phyloP scores from a whole-genome alignment of 768 basidiomycete species.

The Mycena belliarum region DNA sequence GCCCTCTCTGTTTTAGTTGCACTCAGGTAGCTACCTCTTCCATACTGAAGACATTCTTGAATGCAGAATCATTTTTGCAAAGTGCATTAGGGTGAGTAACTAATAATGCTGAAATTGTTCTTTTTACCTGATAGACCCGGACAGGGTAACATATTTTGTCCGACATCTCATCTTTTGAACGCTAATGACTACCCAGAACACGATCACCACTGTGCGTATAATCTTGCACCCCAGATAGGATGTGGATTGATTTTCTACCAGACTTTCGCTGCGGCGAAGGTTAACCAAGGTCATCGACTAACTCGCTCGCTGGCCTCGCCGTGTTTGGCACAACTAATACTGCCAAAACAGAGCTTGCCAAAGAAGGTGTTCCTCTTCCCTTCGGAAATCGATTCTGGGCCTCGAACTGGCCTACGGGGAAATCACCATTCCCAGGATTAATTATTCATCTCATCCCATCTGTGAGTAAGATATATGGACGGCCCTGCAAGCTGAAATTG shows the following conservation, averaged over 20 bases:
- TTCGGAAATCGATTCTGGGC: conserved; percentile 63
- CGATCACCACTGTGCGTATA: conserved; percentile 28
- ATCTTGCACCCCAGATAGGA: too few relatives aligned
- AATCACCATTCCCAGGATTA: conserved; percentile 56
- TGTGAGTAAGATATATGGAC: conserved; percentile 25
- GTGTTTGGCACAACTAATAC: too few relatives aligned
- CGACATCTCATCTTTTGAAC: background rate
- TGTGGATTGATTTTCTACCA: conserved; percentile 17
- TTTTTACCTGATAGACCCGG: background rate
- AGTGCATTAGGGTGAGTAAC: conserved; percentile 21
- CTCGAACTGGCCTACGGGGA: conserved; percentile 61
- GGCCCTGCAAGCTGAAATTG: background rate
- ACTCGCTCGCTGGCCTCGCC: too few relatives aligned
- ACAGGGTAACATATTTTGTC: background rate
- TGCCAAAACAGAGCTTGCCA: conserved; percentile 66
- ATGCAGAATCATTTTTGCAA: background rate
- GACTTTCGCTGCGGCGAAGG: conserved; percentile 52
- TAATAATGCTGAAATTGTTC: background rate
- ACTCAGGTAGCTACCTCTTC: conserved; percentile 50
- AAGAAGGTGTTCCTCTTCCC: conserved; percentile 62
- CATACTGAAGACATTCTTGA: too few relatives aligned
- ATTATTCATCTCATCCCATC: conserved; percentile 58
- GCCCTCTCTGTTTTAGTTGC: conserved; percentile 61
- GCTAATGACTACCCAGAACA: conserved; percentile 18
- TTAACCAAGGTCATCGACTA: conserved; percentile 54